Evolutionary conservation across 2,329 filamentous ascomycete species (phyloP).

Genomic region (Proliferodiscus dingleyae): DNA sequence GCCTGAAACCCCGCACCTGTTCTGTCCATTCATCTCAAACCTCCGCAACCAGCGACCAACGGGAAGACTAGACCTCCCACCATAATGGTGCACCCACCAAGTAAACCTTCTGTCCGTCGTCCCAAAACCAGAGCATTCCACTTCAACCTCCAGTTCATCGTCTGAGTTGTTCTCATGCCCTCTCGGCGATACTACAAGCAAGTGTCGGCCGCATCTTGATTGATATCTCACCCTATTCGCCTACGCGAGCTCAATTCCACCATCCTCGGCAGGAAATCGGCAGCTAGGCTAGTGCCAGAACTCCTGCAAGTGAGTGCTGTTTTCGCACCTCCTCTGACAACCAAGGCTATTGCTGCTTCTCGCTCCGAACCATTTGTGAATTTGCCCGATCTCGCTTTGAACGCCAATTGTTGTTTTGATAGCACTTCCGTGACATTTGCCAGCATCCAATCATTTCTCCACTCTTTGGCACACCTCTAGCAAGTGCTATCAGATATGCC

Average conservation of each 20-base stretch:
- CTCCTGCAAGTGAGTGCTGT: not conserved
- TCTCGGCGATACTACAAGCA: not conserved
- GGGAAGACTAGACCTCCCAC: slow-evolving; percentile 3
- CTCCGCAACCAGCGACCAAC: slow-evolving; percentile 2
- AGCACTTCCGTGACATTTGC: not conserved
- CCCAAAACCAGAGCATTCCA: not conserved
- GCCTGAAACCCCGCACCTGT: slow-evolving; percentile 3
- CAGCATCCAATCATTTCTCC: not conserved
- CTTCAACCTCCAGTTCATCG: not conserved
- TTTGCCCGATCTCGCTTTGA: not conserved
- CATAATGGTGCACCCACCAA: not conserved
- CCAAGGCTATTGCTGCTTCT: not conserved
- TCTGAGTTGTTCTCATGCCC: not conserved
- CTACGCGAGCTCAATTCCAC: not conserved
- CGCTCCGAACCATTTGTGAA: not conserved
- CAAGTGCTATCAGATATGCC: not conserved
- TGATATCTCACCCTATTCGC: not conserved
- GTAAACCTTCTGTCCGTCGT: not conserved
- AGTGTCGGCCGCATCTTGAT: not conserved
- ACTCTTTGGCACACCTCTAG: not conserved
- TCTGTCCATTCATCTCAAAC: not conserved
- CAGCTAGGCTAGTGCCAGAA: not conserved
- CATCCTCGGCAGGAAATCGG: not conserved
- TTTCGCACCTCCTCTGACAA: not conserved
- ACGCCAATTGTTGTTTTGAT: not conserved